Evolutionary conservation across 2,329 filamentous ascomycete genomes (phyloP).

Genomic region (Metarhizium album): DNA sequence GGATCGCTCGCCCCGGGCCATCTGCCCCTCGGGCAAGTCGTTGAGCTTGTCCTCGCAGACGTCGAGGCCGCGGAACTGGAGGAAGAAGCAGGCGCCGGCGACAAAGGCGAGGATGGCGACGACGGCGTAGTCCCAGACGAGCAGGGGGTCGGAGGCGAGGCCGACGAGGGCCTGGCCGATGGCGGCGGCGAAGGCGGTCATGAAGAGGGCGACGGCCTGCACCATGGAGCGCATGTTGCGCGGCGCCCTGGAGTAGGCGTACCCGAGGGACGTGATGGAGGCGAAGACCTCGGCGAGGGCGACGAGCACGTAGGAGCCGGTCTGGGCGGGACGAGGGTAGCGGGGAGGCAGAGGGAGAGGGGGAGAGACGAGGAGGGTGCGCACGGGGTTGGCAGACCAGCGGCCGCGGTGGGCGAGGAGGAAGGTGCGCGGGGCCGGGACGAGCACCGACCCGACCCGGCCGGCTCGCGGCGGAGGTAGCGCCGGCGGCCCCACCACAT

Average conservation of each 20-base stretch:
- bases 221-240: conserved; percentile 72
- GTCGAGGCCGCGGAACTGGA: conserved; percentile 52
- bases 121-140: conserved; percentile 63
- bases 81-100: conserved; percentile 54
- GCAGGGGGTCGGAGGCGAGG: conserved; percentile 50
- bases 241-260: conserved; percentile 68
- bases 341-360: conserved; percentile 33
- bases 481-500: conserved; percentile 47
- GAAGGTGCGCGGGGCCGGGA: conserved; percentile 55
- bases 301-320: conserved; percentile 38
- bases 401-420: conserved; percentile 54
- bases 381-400: conserved; percentile 62
- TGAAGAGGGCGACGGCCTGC: conserved; percentile 57
- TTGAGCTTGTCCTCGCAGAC: conserved; percentile 57
- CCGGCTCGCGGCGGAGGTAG: conserved; percentile 55
- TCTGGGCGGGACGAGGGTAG: conserved; percentile 40
- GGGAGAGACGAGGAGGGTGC: conserved; percentile 37
- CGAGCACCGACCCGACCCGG: conserved; percentile 60
- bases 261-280: conserved; percentile 56
- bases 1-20: conserved; percentile 15
- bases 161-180: conserved; percentile 58
- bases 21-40: conserved; percentile 28
- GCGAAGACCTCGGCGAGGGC: conserved; percentile 43
- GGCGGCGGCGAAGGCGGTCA: conserved; percentile 57
- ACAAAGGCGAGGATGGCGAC: conserved; percentile 53